Conservation (phyloP, 306 rosid species). For the Rubus parviflorus region DNA sequence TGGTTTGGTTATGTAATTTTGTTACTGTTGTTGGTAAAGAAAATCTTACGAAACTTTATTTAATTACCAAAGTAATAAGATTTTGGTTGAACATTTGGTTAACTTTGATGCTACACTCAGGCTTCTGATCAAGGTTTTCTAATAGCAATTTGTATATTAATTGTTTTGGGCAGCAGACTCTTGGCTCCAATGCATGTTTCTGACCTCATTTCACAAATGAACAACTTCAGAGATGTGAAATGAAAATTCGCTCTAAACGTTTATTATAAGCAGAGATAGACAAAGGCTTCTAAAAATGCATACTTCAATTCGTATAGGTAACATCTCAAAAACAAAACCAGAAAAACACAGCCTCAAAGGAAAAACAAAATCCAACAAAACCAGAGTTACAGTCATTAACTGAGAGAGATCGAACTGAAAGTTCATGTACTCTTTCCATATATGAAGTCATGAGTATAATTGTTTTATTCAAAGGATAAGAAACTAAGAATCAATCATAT, state of each 20-base stretch:
- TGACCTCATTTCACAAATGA: background rate
- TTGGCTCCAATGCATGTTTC: background rate
- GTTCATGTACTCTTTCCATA: conserved; percentile 1
- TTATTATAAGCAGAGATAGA: background rate
- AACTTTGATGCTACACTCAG: too few relatives aligned
- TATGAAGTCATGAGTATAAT: background rate
- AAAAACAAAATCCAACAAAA: background rate
- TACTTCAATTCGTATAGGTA: background rate
- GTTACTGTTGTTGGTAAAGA: too few relatives aligned
- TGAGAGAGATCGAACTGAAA: background rate
- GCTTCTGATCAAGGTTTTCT: too few relatives aligned
- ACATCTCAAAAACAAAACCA: background rate
- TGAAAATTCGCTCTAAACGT: background rate
- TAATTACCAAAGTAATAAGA: too few relatives aligned
- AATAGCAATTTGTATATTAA: too few relatives aligned
- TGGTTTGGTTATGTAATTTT: too few relatives aligned
- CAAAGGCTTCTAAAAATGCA: background rate
- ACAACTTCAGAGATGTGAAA: background rate
- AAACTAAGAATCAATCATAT: background rate
- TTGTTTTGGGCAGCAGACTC: background rate
- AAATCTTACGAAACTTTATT: too few relatives aligned
- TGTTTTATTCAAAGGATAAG: conserved; percentile 13
- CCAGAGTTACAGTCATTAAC: background rate
- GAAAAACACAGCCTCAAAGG: background rate
- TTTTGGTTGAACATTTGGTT: too few relatives aligned